Evolutionary conservation across 352 stramenopile genomes (phyloP), one percentile per base, ranked within the genome.

Genomic region (Phytophthora sansomeana): DNA sequence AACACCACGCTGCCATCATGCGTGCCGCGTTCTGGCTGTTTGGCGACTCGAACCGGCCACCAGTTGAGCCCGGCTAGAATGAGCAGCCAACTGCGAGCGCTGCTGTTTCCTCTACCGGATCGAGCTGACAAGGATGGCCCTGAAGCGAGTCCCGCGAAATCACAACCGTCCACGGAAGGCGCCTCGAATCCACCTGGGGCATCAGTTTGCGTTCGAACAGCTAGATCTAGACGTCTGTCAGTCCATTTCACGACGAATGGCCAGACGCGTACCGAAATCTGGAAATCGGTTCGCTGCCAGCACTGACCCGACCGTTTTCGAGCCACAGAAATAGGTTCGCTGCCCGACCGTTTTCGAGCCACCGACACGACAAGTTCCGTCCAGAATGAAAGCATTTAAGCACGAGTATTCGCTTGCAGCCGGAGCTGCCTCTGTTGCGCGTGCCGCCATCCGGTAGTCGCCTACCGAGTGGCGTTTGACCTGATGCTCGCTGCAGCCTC

Each of bases 111-210:
- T 11, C 11, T 28, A 19, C 48, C 38, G 50, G 30, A 51, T 21
- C 9, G 39, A 61, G 44, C 46, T 69, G 43, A 32, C 33, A 32
- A 44, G 42, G 33, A 51, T 61, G 50, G 57, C 30, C 2, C n/a
- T 48, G 14, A 53, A 14, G 30, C 54, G 9, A 42, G 49, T 50
- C 52, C 14, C 41, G 24, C 49, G 51, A 49, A 13, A 54, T 36
- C 10, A 17, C 51, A 66, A 70, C 41, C 49, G 63, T 67, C 63
- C 24, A 16, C 14, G 17, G 47, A 71, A 57, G 17, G 53, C 42
- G 48, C 47, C n/a, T 30, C 19, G 38, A 58, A 64, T 29, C 36
- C 46, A 49, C 26, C 19, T 63, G 43, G 35, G 21, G 21, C 21
- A 24, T 24, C 21, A 24, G 3, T 24, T 24, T 24, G 21, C 21